phyloP scores from a whole-genome alignment of 768 basidiomycete genomes.

The Kwoniella sp. region DNA sequence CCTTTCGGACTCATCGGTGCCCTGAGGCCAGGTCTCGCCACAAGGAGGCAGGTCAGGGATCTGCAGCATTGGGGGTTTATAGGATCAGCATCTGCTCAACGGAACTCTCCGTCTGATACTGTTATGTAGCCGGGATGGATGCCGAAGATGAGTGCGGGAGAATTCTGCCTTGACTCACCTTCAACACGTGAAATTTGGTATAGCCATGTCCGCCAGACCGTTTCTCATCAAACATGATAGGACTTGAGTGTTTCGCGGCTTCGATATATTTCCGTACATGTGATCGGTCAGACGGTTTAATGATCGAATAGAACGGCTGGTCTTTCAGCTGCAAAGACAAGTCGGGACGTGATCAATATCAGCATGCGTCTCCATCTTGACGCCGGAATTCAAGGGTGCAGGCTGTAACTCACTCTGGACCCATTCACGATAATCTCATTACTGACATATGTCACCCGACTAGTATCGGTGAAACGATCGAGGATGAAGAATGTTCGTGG shows the following conservation, averaged over 20 bases:
- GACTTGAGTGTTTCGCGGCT: constrained; percentile 38
- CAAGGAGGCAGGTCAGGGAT: constrained; percentile 44
- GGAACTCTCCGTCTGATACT: background rate
- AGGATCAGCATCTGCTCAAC: background rate
- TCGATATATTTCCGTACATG: constrained; percentile 39
- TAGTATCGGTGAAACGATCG: constrained; percentile 46
- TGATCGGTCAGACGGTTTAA: constrained; percentile 38
- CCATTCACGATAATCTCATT: constrained; percentile 42
- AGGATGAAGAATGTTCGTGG: constrained; percentile 46
- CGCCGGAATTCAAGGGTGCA: background rate
- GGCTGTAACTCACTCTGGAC: constrained; percentile 23
- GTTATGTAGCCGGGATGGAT: background rate
- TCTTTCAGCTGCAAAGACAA: constrained; percentile 31
- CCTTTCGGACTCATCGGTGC: constrained; percentile 46
- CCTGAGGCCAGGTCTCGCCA: constrained; percentile 36
- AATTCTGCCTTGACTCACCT: constrained; percentile 24
- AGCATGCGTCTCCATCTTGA: background rate
- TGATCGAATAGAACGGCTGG: constrained; percentile 46
- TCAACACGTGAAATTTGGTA: constrained; percentile 37
- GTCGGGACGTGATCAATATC: background rate
- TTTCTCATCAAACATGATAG: constrained; percentile 28
- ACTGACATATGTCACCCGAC: constrained; percentile 39
- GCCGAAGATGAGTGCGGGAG: too few species aligned
- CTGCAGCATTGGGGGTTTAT: constrained; percentile 12
- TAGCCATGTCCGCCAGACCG: constrained; percentile 39